phyloP scores from a whole-genome alignment of 805 yeast species.

The Blastobotrys attinorum region DNA sequence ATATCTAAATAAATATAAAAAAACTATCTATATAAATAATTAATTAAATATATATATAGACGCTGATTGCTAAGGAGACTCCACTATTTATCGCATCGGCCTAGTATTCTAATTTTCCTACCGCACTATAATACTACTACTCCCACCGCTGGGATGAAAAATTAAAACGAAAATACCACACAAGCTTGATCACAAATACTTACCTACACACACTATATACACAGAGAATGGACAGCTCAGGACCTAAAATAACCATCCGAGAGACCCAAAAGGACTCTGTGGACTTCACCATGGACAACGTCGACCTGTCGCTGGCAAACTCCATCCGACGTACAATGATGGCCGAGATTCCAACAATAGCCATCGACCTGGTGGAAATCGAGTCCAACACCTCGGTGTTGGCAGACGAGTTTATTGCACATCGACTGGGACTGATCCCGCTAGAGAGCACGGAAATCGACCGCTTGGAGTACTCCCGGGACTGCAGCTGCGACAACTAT shows the following conservation, averaged over 20 bases:
- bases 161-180: no score
- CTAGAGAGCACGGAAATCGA: slow-evolving; percentile 78
- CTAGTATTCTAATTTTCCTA: no score
- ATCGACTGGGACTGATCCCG: slow-evolving; percentile 89
- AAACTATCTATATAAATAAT: no score
- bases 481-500: slow-evolving; percentile 96
- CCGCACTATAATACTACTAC: no score
- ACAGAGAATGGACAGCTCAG: slow-evolving; percentile 26
- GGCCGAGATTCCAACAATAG: slow-evolving; percentile 96
- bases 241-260: slow-evolving; percentile 83
- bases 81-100: no score
- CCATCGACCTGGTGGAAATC: slow-evolving; percentile 92
- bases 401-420: slow-evolving; percentile 95
- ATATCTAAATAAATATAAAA: no score
- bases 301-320: slow-evolving; percentile 86
- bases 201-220: not conserved
- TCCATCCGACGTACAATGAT: slow-evolving; percentile 86
- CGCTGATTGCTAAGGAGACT: no score
- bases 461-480: slow-evolving; percentile 69
- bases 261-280: slow-evolving; percentile 79
- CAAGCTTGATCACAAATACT: no score
- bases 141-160: no score
- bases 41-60: no score
- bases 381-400: slow-evolving; percentile 88
- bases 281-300: slow-evolving; percentile 79